phyloP scores from a whole-genome alignment of 1,139 yeast genomes.

The Suhomyces bribrorum region DNA sequence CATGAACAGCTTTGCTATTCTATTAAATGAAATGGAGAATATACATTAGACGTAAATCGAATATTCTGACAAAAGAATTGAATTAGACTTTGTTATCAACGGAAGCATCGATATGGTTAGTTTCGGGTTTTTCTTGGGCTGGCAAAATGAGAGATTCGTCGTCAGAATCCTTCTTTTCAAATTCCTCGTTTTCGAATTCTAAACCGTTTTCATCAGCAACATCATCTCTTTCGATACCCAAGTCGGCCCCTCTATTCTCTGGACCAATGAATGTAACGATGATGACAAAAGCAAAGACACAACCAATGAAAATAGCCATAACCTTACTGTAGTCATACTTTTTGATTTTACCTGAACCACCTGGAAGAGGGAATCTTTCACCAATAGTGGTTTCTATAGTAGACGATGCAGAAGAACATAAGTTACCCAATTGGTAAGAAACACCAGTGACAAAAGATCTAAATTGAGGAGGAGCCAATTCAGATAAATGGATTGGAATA shows the following conservation, averaged over 20 bases:
- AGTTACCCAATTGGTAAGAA: slow-evolving; percentile 81
- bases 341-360: slow-evolving; percentile 8
- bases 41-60: too few species aligned
- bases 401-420: slow-evolving; percentile 80
- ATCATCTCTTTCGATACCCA: slow-evolving; percentile 20
- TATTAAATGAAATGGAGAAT: too few species aligned
- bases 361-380: slow-evolving; percentile 46
- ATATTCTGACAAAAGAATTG: too few species aligned
- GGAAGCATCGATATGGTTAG: neutral
- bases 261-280: slow-evolving; percentile 69
- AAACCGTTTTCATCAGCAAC: slow-evolving; percentile 14
- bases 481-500: slow-evolving; percentile 74
- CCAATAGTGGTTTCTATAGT: slow-evolving; percentile 81
- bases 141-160: slow-evolving; percentile 11
- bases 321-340: slow-evolving; percentile 45
- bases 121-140: slow-evolving; percentile 4
- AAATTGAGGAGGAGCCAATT: slow-evolving; percentile 75
- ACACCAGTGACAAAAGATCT: slow-evolving; percentile 74
- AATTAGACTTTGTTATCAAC: neutral
- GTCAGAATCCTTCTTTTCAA: slow-evolving; percentile 12
- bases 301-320: slow-evolving; percentile 82
- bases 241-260: slow-evolving; percentile 54
- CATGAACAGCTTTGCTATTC: too few species aligned
- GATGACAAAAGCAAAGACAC: slow-evolving; percentile 66
- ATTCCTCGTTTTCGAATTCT: slow-evolving; percentile 10